Evolutionary conservation across 2,329 filamentous ascomycete genomes (phyloP), one percentile per base, ranked within the genome.

Genomic region (Pezicula neosporulosa): DNA sequence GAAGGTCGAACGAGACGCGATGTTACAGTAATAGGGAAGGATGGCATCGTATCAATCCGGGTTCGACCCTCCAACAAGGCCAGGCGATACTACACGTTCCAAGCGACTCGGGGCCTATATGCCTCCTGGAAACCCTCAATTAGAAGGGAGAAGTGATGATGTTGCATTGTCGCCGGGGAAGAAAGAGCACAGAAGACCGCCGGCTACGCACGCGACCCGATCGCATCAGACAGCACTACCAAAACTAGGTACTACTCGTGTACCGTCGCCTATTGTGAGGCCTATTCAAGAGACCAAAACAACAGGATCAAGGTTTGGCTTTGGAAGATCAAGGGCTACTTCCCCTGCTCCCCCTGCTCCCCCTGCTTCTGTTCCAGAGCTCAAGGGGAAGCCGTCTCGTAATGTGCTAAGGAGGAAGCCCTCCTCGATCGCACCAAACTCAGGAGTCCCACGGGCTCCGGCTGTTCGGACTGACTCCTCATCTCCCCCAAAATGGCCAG

Each of bases 381-480:
- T 63, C 33, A 63, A 55, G 35, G 57, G 49, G 33, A 66, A 66
- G 38, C 54, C 59, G n/a, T 63, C 64, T 24, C 72, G 72, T 38
- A 76, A 74, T 59, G 69, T 75, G 8, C 63, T 81, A 44, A 70
- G 75, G 57, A 73, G 75, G 58, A 82, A 81, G 61, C 72, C 74
- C 50, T 76, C 77, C 13, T 72, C 71, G 10, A 63, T 77, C 37
- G 67, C 75, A 2, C 70, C 71, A 50, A 70, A 76, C 19, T 55
- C 64, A 6, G 51, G 39, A 36, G 41, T 37, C 35, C 35, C 49
- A n/a, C 44, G 48, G 30, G 51, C 57, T 36, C 39, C 51, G 63
- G 62, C 50, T 64, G 55, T 61, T 19, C 54, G 54, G 44, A 45
- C 53, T 37, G 55, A 35, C 7, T 58, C 59, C 45, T 49, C 57